Evolutionary conservation across 2,329 filamentous ascomycete genomes (phyloP).

Genomic region (Pseudogymnoascus sp.): DNA sequence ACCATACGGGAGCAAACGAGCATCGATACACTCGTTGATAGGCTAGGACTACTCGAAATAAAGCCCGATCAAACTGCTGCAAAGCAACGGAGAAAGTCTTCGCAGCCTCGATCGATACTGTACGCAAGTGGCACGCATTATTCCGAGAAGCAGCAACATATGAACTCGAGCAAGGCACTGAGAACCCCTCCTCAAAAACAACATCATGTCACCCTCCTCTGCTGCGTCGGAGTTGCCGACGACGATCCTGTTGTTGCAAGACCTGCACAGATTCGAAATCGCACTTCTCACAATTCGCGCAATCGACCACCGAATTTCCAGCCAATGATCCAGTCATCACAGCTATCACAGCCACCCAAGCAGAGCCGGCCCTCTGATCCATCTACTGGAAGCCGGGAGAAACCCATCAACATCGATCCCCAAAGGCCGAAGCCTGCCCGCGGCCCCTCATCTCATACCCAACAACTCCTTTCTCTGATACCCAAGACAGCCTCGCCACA

Average conservation of each 20-base stretch:
- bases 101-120: conserved; percentile 12
- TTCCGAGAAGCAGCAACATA: conserved; percentile 20
- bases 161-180: conserved; percentile 9
- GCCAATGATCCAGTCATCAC: not conserved
- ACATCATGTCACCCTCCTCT: conserved; percentile 17
- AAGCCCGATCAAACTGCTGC: conserved; percentile 19
- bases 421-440: conserved; percentile 21
- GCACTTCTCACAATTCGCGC: not conserved
- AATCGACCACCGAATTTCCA: conserved; percentile 13
- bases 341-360: not conserved
- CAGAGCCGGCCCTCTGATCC: not conserved
- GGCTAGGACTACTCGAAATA: conserved; percentile 66
- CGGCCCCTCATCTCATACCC: conserved; percentile 28
- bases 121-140: conserved; percentile 18
- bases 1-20: conserved; percentile 61
- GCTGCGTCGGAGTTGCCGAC: conserved; percentile 25
- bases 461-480: conserved; percentile 57
- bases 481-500: conserved; percentile 58
- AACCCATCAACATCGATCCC: not conserved
- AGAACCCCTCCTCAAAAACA: not conserved
- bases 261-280: conserved; percentile 1
- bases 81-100: conserved; percentile 21
- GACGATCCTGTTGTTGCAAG: conserved; percentile 10
- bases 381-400: not conserved
- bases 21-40: conserved; percentile 77